Conservation (phyloP, 2,329 filamentous ascomycete genomes). For the Penicillium griseofulvum region DNA sequence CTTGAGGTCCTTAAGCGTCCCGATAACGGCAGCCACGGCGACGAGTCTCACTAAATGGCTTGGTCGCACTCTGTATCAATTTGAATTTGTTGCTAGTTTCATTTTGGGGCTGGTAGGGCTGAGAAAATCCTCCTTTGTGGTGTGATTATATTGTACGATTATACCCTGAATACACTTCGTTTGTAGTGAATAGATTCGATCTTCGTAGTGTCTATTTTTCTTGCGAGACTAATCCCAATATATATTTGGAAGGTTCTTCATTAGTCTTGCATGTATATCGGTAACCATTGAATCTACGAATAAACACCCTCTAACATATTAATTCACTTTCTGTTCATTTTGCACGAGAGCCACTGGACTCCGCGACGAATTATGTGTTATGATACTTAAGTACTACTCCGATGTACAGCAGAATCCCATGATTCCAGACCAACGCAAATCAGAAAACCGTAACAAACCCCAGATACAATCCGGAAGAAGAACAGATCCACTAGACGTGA, state of each 20-base stretch:
- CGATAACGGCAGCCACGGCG: conserved; percentile 1
- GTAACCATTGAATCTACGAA: neutral
- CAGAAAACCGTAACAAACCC: neutral
- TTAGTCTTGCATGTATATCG: neutral
- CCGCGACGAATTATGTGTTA: neutral
- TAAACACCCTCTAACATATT: neutral
- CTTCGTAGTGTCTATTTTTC: neutral
- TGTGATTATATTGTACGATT: conserved; percentile 27
- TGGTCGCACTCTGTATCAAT: neutral
- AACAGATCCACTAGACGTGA: conserved; percentile 4
- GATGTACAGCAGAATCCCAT: neutral
- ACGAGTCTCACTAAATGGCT: conserved; percentile 12
- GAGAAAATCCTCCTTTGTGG: conserved; percentile 6
- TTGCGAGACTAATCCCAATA: too few species aligned
- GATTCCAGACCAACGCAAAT: neutral
- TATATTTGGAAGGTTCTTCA: neutral
- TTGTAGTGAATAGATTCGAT: neutral
- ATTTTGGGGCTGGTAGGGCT: neutral
- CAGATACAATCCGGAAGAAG: neutral
- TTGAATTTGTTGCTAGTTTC: neutral
- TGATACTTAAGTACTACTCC: neutral
- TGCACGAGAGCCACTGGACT: neutral
- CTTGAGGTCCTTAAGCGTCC: conserved; percentile 39
- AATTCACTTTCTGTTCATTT: neutral
- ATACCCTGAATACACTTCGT: conserved; percentile 31